Evolutionary conservation across 176 grass and related monocot species (phyloP).

Genomic region (Areca catechu): DNA sequence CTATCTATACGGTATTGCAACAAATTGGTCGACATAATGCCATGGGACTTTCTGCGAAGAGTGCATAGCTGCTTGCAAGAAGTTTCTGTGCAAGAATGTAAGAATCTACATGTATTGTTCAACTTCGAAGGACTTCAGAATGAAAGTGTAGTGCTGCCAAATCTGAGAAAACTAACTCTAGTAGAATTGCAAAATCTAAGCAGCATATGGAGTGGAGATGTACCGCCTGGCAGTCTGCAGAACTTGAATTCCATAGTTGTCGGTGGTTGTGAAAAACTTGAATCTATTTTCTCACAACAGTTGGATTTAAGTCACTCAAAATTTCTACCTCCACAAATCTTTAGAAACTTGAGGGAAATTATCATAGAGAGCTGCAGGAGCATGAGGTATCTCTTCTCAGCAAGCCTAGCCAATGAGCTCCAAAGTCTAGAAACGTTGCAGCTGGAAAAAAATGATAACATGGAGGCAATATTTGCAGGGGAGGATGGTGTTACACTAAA

Average conservation of each 20-base stretch:
- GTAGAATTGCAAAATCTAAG: background rate
- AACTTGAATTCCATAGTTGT: background rate
- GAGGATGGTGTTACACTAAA: background rate
- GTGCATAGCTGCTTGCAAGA: background rate
- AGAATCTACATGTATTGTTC: background rate
- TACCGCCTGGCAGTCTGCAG: background rate
- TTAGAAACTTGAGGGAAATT: constrained; percentile 15
- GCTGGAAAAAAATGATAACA: background rate
- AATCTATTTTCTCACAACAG: background rate
- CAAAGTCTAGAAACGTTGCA: constrained; percentile 1
- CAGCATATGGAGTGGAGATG: constrained; percentile 11
- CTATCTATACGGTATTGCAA: background rate
- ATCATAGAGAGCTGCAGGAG: background rate
- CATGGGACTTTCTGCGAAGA: constrained; percentile 13
- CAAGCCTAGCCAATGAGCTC: constrained; percentile 13
- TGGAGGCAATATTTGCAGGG: constrained; percentile 6
- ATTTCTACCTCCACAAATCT: background rate
- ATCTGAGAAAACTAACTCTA: constrained; percentile 1
- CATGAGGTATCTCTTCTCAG: constrained; percentile 3
- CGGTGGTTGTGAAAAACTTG: background rate
- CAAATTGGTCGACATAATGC: constrained; percentile 6
- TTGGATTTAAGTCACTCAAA: background rate
- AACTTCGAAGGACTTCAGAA: background rate
- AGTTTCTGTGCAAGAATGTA: background rate
- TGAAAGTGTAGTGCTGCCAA: background rate